Evolutionary conservation across 495 filamentous ascomycete species (phyloP), one percentile per base, ranked within the genome.

Genomic region (Massariosphaeria phaeospora): DNA sequence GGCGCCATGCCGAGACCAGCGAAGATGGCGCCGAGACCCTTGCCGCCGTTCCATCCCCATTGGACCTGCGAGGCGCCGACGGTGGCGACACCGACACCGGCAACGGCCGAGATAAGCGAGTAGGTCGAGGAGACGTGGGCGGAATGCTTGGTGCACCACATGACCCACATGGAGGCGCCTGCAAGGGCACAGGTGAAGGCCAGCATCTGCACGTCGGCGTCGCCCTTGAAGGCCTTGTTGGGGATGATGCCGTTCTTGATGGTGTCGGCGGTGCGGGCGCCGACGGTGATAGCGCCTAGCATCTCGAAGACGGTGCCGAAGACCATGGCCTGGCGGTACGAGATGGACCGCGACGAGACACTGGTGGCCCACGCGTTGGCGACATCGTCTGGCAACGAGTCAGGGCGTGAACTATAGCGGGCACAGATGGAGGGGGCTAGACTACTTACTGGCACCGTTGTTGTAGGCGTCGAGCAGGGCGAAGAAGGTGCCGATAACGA

Each of bases 401-500:
- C 21, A 43, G 6, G 21, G 15, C 30, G 18, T 39, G 17, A 5
- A 52, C 27, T 26, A 21, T 27, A 42, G 4, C 20, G 34, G 20
- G 35, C 13, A 17, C 35, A 38, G 35, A 9, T 23, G 10, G 15
- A 35, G 26, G 21, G 10, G 23, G 18, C 20, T 44, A 23, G 42
- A 2, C 17, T 47, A 76, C 78, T 71, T 63, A 82, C 78, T 82
- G 39, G 78, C 79, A 60, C 80, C 79, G 70, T 83, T 85, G 73
- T 84, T 86, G 75, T 70, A 86, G 51, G 83, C 83, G 74, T 86
- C 84, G 39, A 86, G 75, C 67, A 82, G 76, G 67, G 85, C 84
- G 75, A 89, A 89, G 62, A 89, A 71, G 48, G 82, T 85, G 74
- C 81, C 84, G 51, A 89, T 81, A 65, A 78, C 85, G 59, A 89